phyloP scores from a whole-genome alignment of 352 stramenopile species.

The Phytophthora nicotianae region DNA sequence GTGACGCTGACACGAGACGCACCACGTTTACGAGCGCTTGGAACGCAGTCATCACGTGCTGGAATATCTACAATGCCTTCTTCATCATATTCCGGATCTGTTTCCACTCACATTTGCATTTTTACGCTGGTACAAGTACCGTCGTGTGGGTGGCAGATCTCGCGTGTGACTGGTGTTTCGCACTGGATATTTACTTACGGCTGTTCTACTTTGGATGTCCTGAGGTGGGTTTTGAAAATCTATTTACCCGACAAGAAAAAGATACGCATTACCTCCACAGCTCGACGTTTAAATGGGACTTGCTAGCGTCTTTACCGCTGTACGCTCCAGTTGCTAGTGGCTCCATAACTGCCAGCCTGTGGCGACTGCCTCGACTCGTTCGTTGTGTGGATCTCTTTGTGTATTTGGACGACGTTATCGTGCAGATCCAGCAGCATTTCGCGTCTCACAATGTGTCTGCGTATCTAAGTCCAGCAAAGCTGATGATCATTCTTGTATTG shows the following conservation, averaged over 20 bases:
- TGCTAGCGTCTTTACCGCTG: slow-evolving; percentile 61
- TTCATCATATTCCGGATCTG: slow-evolving; percentile 73
- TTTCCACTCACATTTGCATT: slow-evolving; percentile 60
- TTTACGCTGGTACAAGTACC: slow-evolving; percentile 25
- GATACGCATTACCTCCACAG: slow-evolving; percentile 49
- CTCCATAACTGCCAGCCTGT: slow-evolving; percentile 45
- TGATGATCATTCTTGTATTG: slow-evolving; percentile 69
- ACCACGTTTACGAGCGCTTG: slow-evolving; percentile 45
- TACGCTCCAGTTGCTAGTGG: slow-evolving; percentile 32
- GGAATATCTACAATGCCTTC: slow-evolving; percentile 77
- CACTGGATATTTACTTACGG: slow-evolving; percentile 65
- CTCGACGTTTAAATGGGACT: slow-evolving; percentile 52
- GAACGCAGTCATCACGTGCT: slow-evolving; percentile 60
- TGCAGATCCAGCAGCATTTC: slow-evolving; percentile 71
- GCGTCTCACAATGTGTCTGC: slow-evolving; percentile 70
- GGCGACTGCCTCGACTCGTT: slow-evolving; percentile 59
- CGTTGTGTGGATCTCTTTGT: slow-evolving; percentile 59
- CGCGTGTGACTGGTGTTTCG: slow-evolving; percentile 60
- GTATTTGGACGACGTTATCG: slow-evolving; percentile 68
- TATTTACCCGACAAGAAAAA: slow-evolving; percentile 40
- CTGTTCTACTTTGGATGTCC: slow-evolving; percentile 71
- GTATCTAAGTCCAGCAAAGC: slow-evolving; percentile 69
- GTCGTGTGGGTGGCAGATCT: slow-evolving; percentile 50
- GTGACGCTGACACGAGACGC: slow-evolving; percentile 28
- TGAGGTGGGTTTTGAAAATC: slow-evolving; percentile 50